Base-by-base conservation (phyloP, 306 rosid species). In the Carpinus fangiana region DNA sequence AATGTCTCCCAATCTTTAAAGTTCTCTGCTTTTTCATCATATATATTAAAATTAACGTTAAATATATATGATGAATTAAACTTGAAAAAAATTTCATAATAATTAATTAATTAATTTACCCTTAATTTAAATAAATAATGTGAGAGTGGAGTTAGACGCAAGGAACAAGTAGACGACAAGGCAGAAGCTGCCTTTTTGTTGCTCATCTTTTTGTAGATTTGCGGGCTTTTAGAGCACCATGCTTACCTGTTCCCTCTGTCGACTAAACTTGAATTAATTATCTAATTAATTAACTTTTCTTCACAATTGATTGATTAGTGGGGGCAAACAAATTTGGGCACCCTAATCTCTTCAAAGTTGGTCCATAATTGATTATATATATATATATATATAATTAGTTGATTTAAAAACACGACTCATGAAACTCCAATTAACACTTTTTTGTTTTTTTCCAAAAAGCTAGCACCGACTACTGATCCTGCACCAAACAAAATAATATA, bases 201-300 rank as follows among this genome's bases (percentile, higher is more conserved):
- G 85, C 85, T 92, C 87, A 82, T 85, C 89, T 84, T 88, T 87
- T 90, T 26, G 92, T 82, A 86, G 89, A 87, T 87, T 79, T 85
- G 91, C 91, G 85, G 89, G 80, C 90, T 89, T 87, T 83, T 80
- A 82, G 74, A 82, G 82, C 87, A 81, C 89, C 93, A 87, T 84
- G 91, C 91, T 87, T 73, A 88, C 92, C 86, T 84, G 92, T 85
- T 84, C 85, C 86, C 88, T 78, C 61, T 45, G 26, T 23, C 26
- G 38, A 60, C 41, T 45, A 65, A 55, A 53, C 17, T 76, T 68
- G 64, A 69, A 75, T 81, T 81, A 80, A 70, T 78, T 64, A 73
- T 73, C 80, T 76, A 76, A 54, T 76, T 12, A 76, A 54, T 6
- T 38, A 38, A 38, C 73, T 84, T 79, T 82, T 79, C 79, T 76